Percentiles rank a stretch among this genome's conserved stretches.
These are phyloP conservation scores for Chalciporus piperatus DNA, from an alignment of 768 basidiomycete genomes.

Conservation along the genomic window DNA sequence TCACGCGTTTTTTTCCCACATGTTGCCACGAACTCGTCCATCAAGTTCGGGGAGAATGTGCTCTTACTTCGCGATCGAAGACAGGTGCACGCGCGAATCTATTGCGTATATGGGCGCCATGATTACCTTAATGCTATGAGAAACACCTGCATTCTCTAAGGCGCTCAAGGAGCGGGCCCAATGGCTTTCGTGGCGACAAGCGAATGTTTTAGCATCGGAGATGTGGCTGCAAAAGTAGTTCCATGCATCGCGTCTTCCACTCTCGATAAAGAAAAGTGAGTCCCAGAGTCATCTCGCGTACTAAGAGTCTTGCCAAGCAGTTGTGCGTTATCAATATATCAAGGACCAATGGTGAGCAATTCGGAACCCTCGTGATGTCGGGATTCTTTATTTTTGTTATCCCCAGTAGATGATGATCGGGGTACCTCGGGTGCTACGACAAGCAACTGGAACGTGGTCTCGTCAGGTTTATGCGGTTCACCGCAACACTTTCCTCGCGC, in stretches of 20 bases:
- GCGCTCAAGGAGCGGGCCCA: slow-evolving; percentile 85
- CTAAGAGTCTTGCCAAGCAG: slow-evolving; percentile 4
- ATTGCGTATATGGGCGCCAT: too few relatives aligned
- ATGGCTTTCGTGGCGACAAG: slow-evolving; percentile 96
- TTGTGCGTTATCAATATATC: slow-evolving; percentile 95
- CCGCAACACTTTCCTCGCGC: slow-evolving; percentile 14
- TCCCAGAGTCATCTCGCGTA: not conserved
- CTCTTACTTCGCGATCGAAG: too few relatives aligned
- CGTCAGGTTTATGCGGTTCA: slow-evolving; percentile 16
- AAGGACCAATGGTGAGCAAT: too few relatives aligned
- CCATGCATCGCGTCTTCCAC: slow-evolving; percentile 78
- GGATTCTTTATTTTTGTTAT: not conserved
- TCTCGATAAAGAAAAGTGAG: slow-evolving; percentile 94
- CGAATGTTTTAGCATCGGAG: slow-evolving; percentile 85
- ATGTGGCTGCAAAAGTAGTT: slow-evolving; percentile 85
- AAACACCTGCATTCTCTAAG: slow-evolving; percentile 76
- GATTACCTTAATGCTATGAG: too few relatives aligned
- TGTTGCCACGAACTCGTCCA: too few relatives aligned
- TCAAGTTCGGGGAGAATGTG: too few relatives aligned
- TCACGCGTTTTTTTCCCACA: not conserved
- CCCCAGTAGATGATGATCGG: slow-evolving; percentile 21
- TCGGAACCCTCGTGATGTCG: not conserved
- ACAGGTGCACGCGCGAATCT: too few relatives aligned
- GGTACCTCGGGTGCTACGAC: slow-evolving; percentile 10
- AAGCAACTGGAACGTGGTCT: not conserved